These are phyloP conservation scores for Meira miltonrushii DNA, from an alignment of 1,284 basidiomycete genomes.

Conservation along the genomic window DNA sequence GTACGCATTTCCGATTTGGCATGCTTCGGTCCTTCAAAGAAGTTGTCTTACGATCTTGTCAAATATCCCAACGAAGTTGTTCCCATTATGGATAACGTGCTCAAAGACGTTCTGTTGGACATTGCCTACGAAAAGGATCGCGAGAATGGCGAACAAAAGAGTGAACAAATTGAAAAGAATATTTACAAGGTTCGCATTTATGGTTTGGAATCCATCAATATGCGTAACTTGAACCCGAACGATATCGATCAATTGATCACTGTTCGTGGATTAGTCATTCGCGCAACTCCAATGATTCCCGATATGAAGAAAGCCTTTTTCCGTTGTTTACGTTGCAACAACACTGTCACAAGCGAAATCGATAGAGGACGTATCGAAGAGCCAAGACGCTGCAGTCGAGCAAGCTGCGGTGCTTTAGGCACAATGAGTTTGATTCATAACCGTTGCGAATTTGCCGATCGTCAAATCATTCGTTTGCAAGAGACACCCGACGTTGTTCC, in stretches of 20 bases:
- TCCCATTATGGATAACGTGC: slow-evolving; percentile 90
- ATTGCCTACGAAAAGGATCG: slow-evolving; percentile 57
- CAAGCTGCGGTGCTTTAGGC: slow-evolving; percentile 78
- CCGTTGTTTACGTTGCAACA: slow-evolving; percentile 90
- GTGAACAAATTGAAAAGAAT: slow-evolving; percentile 53
- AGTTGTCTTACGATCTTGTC: slow-evolving; percentile 62
- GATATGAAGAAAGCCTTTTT: slow-evolving; percentile 99
- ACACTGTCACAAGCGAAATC: slow-evolving; percentile 90
- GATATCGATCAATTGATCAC: slow-evolving; percentile 67
- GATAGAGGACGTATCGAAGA: slow-evolving; percentile 93
- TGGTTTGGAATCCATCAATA: slow-evolving; percentile 62
- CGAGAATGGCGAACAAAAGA: slow-evolving; percentile 60
- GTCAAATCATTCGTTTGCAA: slow-evolving; percentile 89
- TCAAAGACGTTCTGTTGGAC: slow-evolving; percentile 65
- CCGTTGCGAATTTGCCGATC: slow-evolving; percentile 88
- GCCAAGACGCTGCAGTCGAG: slow-evolving; percentile 81
- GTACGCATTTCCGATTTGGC: slow-evolving; percentile 83
- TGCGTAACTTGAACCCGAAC: slow-evolving; percentile 49
- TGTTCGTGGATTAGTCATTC: slow-evolving; percentile 93
- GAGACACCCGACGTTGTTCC: slow-evolving; percentile 97
- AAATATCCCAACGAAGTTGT: slow-evolving; percentile 96
- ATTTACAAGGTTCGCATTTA: slow-evolving; percentile 90
- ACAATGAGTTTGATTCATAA: slow-evolving; percentile 95
- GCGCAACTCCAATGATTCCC: slow-evolving; percentile 93
- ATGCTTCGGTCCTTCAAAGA: slow-evolving; percentile 77